phyloP scores from a whole-genome alignment of 2,329 filamentous ascomycete species.

The Aspergillus uvarum region DNA sequence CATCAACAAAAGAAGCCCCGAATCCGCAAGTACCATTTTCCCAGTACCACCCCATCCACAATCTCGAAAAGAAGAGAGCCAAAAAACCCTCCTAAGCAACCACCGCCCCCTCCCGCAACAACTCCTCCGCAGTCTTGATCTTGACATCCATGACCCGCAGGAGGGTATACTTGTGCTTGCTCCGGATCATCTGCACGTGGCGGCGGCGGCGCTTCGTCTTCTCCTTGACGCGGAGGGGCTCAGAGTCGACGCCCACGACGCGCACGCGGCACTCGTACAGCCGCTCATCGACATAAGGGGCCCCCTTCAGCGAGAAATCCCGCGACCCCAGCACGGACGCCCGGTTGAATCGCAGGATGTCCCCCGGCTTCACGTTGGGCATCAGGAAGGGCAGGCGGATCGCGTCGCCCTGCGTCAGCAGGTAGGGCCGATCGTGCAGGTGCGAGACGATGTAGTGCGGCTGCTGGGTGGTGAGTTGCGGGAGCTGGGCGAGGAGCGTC shows the following conservation, averaged over 20 bases:
- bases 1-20: too few species aligned
- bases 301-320: slow-evolving; percentile 84
- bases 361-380: slow-evolving; percentile 73
- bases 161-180: slow-evolving; percentile 88
- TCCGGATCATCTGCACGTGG: slow-evolving; percentile 71
- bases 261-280: slow-evolving; percentile 82
- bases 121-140: slow-evolving; percentile 59
- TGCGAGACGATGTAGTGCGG: slow-evolving; percentile 51
- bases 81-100: slow-evolving; percentile 27
- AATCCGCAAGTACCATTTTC: too few species aligned
- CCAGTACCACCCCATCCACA: too few species aligned
- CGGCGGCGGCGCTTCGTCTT: slow-evolving; percentile 76
- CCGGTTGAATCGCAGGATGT: slow-evolving; percentile 83
- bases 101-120: slow-evolving; percentile 46
- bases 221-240: slow-evolving; percentile 73
- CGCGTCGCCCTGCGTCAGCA: slow-evolving; percentile 63
- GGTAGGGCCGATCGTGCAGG: slow-evolving; percentile 51
- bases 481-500: slow-evolving; percentile 44
- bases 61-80: too few species aligned
- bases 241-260: slow-evolving; percentile 80
- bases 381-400: slow-evolving; percentile 78
- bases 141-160: slow-evolving; percentile 79
- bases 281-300: slow-evolving; percentile 77
- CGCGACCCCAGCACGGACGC: slow-evolving; percentile 79
- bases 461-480: slow-evolving; percentile 44